phyloP scores from a whole-genome alignment of 2,329 filamentous ascomycete species.

The Ceratocystis harringtonii region DNA sequence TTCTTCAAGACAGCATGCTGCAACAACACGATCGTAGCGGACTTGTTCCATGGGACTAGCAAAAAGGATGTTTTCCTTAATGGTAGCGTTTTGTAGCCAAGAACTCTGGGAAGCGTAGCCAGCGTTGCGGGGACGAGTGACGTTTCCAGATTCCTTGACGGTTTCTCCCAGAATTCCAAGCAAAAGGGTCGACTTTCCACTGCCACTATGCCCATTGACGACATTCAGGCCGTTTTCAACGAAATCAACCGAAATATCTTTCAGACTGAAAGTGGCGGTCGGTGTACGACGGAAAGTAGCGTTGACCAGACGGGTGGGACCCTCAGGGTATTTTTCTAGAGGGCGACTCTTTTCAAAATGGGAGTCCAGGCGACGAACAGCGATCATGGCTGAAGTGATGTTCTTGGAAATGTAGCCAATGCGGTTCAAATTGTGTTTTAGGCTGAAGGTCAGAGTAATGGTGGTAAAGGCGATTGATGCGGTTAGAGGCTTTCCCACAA shows the following conservation, averaged over 20 bases:
- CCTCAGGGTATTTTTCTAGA: slow-evolving; percentile 33
- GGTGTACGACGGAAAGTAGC: slow-evolving; percentile 37
- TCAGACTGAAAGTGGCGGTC: slow-evolving; percentile 35
- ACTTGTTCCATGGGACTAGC: slow-evolving; percentile 34
- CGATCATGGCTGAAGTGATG: slow-evolving; percentile 31
- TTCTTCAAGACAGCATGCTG: slow-evolving; percentile 38
- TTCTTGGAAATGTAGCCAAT: slow-evolving; percentile 23
- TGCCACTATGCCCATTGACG: slow-evolving; percentile 38
- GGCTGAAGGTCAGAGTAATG: slow-evolving; percentile 36
- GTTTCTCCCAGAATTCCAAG: slow-evolving; percentile 41
- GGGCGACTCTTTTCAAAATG: slow-evolving; percentile 39
- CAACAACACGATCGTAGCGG: slow-evolving; percentile 40
- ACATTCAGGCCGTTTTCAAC: slow-evolving; percentile 40
- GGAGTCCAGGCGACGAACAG: slow-evolving; percentile 37
- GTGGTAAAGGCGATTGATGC: slow-evolving; percentile 45
- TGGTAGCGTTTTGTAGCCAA: slow-evolving; percentile 43
- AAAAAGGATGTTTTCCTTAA: slow-evolving; percentile 41
- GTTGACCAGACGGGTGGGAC: slow-evolving; percentile 32
- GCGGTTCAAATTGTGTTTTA: slow-evolving; percentile 33
- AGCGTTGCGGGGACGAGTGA: slow-evolving; percentile 36
- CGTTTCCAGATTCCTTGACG: slow-evolving; percentile 32
- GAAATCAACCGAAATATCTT: slow-evolving; percentile 36
- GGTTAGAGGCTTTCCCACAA: slow-evolving; percentile 33
- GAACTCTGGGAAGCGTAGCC: slow-evolving; percentile 43
- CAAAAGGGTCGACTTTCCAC: slow-evolving; percentile 42